Evolutionary conservation across 805 yeast species (phyloP).

Genomic region (Candida nemodendra): DNA sequence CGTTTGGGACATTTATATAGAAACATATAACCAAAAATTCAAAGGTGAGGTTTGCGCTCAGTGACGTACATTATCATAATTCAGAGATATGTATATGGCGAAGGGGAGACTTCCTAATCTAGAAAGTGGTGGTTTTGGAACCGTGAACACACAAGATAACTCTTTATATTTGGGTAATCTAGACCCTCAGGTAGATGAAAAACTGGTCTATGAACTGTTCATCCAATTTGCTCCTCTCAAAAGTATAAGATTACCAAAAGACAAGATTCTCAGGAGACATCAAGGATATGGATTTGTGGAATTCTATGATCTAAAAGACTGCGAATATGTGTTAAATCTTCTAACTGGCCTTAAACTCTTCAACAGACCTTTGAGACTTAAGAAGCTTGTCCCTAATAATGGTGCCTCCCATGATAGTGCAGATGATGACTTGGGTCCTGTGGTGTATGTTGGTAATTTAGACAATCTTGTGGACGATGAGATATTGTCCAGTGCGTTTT

Average conservation of each 20-base stretch:
- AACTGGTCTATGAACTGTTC: conserved; percentile 74
- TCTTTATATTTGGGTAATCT: conserved; percentile 81
- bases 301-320: conserved; percentile 56
- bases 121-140: conserved; percentile 30
- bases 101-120: too few species aligned
- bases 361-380: conserved; percentile 60
- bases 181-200: conserved; percentile 71
- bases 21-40: too few species aligned
- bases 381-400: conserved; percentile 35
- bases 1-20: too few species aligned
- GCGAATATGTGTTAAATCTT: conserved; percentile 63
- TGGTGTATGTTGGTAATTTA: conserved; percentile 55
- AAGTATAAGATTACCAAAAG: conserved; percentile 74
- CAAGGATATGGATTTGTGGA: conserved; percentile 92
- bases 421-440: conserved; percentile 45
- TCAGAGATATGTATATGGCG: too few species aligned
- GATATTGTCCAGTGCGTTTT: conserved; percentile 55
- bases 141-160: conserved; percentile 44
- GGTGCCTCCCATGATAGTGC: conserved; percentile 6
- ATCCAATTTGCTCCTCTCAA: conserved; percentile 80
- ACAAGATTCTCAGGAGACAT: conserved; percentile 63
- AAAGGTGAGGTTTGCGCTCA: too few species aligned
- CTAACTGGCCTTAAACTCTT: conserved; percentile 60
- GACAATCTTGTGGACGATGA: conserved; percentile 65
- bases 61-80: too few species aligned